Evolutionary conservation across 495 filamentous ascomycete genomes (phyloP).

Genomic region (Trichocladium uniseriatum): DNA sequence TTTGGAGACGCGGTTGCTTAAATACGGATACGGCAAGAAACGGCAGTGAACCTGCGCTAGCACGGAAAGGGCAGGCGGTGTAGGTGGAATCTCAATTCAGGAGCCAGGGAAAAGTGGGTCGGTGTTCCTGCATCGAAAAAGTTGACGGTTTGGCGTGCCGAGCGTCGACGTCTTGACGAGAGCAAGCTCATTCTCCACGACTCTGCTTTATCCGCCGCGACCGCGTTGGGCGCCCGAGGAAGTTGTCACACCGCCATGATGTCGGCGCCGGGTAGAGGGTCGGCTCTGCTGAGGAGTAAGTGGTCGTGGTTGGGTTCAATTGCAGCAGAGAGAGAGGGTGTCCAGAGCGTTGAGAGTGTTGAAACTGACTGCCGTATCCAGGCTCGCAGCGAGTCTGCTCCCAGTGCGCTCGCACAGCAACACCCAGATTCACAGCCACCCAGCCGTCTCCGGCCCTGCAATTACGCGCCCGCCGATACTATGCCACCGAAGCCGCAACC

Average conservation of each 20-base stretch:
- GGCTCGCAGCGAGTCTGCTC: constrained; percentile 15
- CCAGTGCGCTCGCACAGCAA: constrained; percentile 15
- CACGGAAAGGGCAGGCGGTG: constrained; percentile 14
- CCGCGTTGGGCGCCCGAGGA: constrained; percentile 1
- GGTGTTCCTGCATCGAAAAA: constrained; percentile 18
- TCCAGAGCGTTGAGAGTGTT: no score
- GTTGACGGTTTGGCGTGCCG: constrained; percentile 18
- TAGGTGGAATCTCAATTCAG: not conserved
- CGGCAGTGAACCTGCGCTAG: no score
- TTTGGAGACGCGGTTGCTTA: not conserved
- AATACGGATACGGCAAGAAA: constrained; percentile 1
- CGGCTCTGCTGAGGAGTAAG: constrained; percentile 37
- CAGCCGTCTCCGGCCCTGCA: not conserved
- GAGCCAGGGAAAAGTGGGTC: constrained; percentile 7
- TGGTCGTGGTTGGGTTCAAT: not conserved
- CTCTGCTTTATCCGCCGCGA: not conserved
- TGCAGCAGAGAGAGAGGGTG: no score
- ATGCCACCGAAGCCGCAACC: constrained; percentile 12
- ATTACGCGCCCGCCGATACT: constrained; percentile 6
- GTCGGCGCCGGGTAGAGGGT: constrained; percentile 44
- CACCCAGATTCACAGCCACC: not conserved
- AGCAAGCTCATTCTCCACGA: constrained; percentile 1
- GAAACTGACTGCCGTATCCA: constrained; percentile 1
- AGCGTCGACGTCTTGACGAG: not conserved
- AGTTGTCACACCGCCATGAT: constrained; percentile 27